phyloP scores from a whole-genome alignment of 768 basidiomycete species.

The Trichaptum fuscoviolaceum region DNA sequence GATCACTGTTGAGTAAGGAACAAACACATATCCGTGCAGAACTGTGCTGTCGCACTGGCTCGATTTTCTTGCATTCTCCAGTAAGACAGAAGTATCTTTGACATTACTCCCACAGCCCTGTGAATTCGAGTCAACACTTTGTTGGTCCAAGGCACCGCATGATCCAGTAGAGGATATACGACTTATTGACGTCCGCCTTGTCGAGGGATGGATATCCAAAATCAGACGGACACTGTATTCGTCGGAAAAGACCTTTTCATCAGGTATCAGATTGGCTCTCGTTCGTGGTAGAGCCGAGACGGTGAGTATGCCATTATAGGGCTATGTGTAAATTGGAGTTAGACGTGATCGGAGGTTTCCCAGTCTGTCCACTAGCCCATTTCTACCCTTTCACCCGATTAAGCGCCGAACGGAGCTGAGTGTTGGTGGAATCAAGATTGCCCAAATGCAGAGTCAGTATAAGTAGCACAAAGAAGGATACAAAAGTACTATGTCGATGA shows the following conservation, averaged over 20 bases:
- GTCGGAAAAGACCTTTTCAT: background rate
- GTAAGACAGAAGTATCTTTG: too few species aligned
- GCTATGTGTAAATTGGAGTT: background rate
- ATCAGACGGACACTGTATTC: background rate
- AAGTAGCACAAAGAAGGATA: background rate
- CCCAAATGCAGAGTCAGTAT: background rate
- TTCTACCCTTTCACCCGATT: background rate
- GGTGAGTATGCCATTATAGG: background rate
- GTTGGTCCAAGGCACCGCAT: too few species aligned
- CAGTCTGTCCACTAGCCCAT: background rate
- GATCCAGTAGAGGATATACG: too few species aligned
- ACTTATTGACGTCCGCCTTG: too few species aligned
- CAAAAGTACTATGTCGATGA: conserved; percentile 33
- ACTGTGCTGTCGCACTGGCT: too few species aligned
- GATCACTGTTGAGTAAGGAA: too few species aligned
- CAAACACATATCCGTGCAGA: too few species aligned
- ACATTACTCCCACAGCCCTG: too few species aligned
- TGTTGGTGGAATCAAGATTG: background rate
- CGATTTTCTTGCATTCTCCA: too few species aligned
- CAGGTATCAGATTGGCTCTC: background rate
- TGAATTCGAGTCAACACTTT: too few species aligned
- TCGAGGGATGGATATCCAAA: background rate
- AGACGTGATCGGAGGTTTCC: background rate
- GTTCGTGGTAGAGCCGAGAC: background rate
- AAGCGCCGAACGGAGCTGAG: background rate